Percentiles rank a stretch among this genome's conserved stretches.
Evolutionary conservation across 2,329 filamentous ascomycete genomes (phyloP).

Genomic region (Huntiella omanensis): DNA sequence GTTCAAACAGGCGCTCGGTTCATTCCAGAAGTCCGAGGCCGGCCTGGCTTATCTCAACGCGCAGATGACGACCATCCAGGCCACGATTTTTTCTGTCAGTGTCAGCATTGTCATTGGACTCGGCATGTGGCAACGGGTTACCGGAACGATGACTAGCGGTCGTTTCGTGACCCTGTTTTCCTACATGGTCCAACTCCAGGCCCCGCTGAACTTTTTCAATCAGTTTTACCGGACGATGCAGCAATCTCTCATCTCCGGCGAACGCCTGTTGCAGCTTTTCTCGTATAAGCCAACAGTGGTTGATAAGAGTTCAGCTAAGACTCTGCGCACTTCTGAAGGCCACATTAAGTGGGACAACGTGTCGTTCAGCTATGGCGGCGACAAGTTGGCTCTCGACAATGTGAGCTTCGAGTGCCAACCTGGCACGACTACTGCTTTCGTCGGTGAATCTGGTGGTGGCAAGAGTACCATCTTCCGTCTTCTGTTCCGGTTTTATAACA

Average conservation of each 20-base stretch:
- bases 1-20: conserved; percentile 50
- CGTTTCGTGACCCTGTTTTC: conserved; percentile 57
- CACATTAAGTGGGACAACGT: conserved; percentile 78
- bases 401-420: conserved; percentile 72
- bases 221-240: conserved; percentile 94
- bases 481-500: conserved; percentile 92
- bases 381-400: conserved; percentile 67
- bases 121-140: conserved; percentile 58
- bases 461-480: conserved; percentile 94
- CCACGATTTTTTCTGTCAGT: conserved; percentile 60
- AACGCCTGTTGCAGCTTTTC: conserved; percentile 87
- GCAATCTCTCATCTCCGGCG: conserved; percentile 91
- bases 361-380: conserved; percentile 73
- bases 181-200: conserved; percentile 64
- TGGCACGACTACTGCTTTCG: conserved; percentile 86
- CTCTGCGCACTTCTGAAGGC: conserved; percentile 52
- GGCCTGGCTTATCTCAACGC: conserved; percentile 60
- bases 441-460: conserved; percentile 89
- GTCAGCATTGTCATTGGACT: conserved; percentile 54
- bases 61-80: conserved; percentile 65
- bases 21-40: conserved; percentile 57
- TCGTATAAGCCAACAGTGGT: conserved; percentile 86
- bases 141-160: conserved; percentile 44
- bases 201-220: conserved; percentile 72
- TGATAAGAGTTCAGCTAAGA: conserved; percentile 47